Conservation (phyloP, 176 grass and related monocot species). For the Oryza brachyantha region DNA sequence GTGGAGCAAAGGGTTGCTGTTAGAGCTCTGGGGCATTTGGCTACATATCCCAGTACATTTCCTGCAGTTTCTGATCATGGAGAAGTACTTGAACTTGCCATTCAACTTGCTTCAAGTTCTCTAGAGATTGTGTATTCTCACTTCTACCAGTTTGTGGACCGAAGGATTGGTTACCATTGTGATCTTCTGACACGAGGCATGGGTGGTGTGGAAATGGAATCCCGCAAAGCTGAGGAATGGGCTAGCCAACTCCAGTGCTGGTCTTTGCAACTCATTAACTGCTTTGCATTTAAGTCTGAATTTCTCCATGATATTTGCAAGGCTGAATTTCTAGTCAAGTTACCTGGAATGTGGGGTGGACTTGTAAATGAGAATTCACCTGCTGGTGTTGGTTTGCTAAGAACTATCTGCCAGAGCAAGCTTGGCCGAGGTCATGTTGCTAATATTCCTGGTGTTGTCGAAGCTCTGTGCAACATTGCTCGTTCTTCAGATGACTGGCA, state of each 20-base stretch:
- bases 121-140: conserved; percentile 99
- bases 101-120: conserved; percentile 90
- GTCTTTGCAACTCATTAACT: conserved; percentile 98
- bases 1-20: conserved; percentile 98
- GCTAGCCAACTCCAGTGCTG: conserved; percentile 98
- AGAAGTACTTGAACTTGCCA: conserved; percentile 94
- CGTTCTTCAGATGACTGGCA: conserved; percentile 99
- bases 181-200: conserved; percentile 97
- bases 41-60: conserved; percentile 90
- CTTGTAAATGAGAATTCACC: conserved; percentile 98
- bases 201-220: conserved; percentile 98
- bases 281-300: conserved; percentile 96
- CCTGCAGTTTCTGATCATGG: conserved; percentile 79
- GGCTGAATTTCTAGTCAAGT: conserved; percentile 73
- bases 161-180: conserved; percentile 88
- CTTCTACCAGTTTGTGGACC: conserved; percentile 88
- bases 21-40: conserved; percentile 93
- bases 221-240: conserved; percentile 98
- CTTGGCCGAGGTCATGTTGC: conserved; percentile 76
- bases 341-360: conserved; percentile 99
- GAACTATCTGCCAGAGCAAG: conserved; percentile 94
- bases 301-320: conserved; percentile 96
- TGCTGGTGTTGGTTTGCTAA: conserved; percentile 88
- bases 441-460: conserved; percentile 66
- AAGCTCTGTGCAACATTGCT: conserved; percentile 95